A percentile compares a stretch with the other conserved stretches of the same genome.
phyloP scores from a whole-genome alignment of 2,329 filamentous ascomycete species.

The Sodiomyces alkalinus region DNA sequence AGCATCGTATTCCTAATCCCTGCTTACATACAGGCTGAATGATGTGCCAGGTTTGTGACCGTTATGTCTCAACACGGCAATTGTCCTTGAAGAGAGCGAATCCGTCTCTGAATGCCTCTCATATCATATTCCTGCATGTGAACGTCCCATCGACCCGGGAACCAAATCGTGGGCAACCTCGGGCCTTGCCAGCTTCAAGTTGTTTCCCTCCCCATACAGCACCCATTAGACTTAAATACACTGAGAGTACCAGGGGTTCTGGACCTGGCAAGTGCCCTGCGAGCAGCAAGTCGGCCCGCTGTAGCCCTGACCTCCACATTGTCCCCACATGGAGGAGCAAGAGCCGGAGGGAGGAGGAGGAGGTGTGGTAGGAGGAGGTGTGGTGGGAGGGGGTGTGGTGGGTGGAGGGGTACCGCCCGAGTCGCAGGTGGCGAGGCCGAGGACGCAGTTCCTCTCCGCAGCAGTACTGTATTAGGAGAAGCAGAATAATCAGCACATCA shows the following conservation, averaged over 20 bases:
- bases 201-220: too few relatives aligned
- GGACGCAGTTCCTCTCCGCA: not conserved
- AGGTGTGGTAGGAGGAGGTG: not conserved
- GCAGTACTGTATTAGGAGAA: not conserved
- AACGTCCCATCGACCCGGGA: too few relatives aligned
- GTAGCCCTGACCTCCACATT: slow-evolving; percentile 10
- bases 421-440: not conserved
- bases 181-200: too few relatives aligned
- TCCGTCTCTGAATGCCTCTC: too few relatives aligned
- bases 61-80: too few relatives aligned
- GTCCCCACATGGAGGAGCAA: slow-evolving; percentile 7
- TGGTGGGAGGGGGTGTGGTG: not conserved
- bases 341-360: not conserved
- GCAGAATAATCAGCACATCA: not conserved
- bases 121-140: too few relatives aligned
- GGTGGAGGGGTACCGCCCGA: not conserved
- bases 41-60: too few relatives aligned
- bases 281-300: slow-evolving; percentile 10
- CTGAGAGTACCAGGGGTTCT: slow-evolving; percentile 11
- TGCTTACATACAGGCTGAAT: too few relatives aligned
- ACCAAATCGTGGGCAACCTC: too few relatives aligned
- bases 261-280: slow-evolving; percentile 7
- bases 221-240: too few relatives aligned
- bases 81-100: too few relatives aligned
- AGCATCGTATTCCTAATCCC: too few relatives aligned